Base-by-base conservation (phyloP, 2,329 filamentous ascomycete genomes). In the Fusarium phyllophilum region DNA sequence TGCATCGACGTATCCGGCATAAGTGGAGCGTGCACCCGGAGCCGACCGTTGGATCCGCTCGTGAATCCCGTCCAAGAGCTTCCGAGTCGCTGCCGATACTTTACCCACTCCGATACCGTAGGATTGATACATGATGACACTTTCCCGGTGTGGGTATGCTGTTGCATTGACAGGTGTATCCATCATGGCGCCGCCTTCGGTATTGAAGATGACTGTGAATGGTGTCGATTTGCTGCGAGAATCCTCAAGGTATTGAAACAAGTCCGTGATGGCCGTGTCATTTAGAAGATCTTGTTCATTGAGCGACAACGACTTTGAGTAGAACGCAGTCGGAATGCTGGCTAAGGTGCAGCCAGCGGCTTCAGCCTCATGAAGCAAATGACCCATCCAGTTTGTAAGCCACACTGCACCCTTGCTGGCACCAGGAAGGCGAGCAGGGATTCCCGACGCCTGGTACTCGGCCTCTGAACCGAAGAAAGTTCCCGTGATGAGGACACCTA, bases 141-240 rank as follows among this genome's bases (percentile, higher is more conserved):
- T 89, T 82, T 92, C 88, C 52, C 91, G 87, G 75, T 92, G 90
- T 2, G 87, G 86, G 76, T 91, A 92, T 13, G 90, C 87, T 0
- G 90, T 91, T 15, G 86, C 86, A 73, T 90, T 84, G 68, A 80
- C 78, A 1, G 89, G 81, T 3, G 88, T 82, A 65, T 92, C 89
- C 73, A 85, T 86, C 57, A 89, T 85, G 18, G 89, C 89, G 15
- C 91, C 91, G 48, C 89, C 90, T 22, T 86, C 84, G 3, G 89
- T 85, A 77, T 92, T 89, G 75, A 91, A 92, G 48, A 91, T 90
- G 64, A 91, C 81, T 76, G 89, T 88, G 89, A 90, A 91, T 6
- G 89, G 71, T 4, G 86, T 78, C 0, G 88, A 89, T 6, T 86
- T 88, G 65, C 85, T 86, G 58, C 86, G 78, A 2, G 84, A 78